Conservation (phyloP, 768 basidiomycete species). For the Leccinum boreale region DNA sequence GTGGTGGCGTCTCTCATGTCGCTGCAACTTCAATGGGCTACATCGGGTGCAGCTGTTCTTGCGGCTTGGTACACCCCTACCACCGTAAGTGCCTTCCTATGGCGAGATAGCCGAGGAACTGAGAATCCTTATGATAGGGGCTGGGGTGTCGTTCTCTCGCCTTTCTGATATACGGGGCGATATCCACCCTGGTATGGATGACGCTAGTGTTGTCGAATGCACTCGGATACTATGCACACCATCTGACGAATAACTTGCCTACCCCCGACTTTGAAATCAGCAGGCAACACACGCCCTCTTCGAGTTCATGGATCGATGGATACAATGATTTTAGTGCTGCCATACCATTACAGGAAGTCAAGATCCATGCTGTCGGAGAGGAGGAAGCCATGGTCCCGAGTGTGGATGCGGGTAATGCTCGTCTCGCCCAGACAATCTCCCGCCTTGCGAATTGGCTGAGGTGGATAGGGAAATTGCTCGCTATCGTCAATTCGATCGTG, state of each 20-base stretch:
- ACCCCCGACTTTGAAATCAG: not conserved
- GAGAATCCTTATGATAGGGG: constrained; percentile 8
- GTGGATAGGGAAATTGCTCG: constrained; percentile 26
- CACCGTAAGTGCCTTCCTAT: constrained; percentile 3
- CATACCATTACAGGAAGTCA: not conserved
- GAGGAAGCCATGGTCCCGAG: not conserved
- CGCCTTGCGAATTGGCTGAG: constrained; percentile 18
- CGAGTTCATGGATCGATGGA: not conserved
- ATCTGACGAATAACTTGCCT: not conserved
- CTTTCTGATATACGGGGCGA: constrained; percentile 29
- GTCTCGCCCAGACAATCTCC: not conserved
- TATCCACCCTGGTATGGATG: constrained; percentile 31
- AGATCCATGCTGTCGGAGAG: not conserved
- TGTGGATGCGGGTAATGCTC: not conserved
- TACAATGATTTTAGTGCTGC: not conserved
- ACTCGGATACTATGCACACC: constrained; percentile 19
- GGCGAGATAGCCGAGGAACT: not conserved
- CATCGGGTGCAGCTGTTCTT: constrained; percentile 27
- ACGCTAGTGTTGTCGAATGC: constrained; percentile 28
- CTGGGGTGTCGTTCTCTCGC: constrained; percentile 34
- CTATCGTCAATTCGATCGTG: constrained; percentile 25
- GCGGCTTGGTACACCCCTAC: constrained; percentile 32
- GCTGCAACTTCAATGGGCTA: constrained; percentile 34
- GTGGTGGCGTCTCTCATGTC: constrained; percentile 28
- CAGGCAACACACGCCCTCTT: not conserved